Conservation (phyloP, 805 yeast genomes). For the Nakazawaea anatomiae region DNA sequence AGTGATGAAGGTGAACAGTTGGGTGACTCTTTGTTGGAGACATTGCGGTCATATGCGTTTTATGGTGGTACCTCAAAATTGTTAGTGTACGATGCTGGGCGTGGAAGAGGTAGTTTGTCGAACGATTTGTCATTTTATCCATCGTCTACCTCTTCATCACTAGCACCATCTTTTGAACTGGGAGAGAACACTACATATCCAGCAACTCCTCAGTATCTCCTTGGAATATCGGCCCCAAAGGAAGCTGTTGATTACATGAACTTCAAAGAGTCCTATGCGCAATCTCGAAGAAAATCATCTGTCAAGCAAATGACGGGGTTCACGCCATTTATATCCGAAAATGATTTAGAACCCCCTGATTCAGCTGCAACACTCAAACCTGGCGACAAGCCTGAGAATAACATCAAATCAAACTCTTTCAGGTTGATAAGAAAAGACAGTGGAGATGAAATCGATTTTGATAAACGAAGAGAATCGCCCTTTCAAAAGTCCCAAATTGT, state of each 20-base stretch:
- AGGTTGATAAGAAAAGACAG: constrained; percentile 62
- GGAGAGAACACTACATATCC: constrained; percentile 44
- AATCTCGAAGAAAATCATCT: constrained; percentile 13
- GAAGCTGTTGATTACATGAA: constrained; percentile 48
- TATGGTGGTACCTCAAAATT: constrained; percentile 20
- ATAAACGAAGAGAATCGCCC: constrained; percentile 72
- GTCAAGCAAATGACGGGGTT: neutral
- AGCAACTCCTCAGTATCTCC: constrained; percentile 63
- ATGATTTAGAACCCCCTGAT: constrained; percentile 5
- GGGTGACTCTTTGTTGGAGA: constrained; percentile 40
- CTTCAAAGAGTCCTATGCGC: constrained; percentile 39
- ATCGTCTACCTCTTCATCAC: constrained; percentile 45
- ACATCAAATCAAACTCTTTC: constrained; percentile 35
- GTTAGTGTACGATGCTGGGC: constrained; percentile 12
- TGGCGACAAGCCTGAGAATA: constrained; percentile 13
- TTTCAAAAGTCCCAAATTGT: constrained; percentile 51
- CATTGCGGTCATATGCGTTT: constrained; percentile 29
- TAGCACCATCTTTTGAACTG: constrained; percentile 47
- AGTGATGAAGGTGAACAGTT: constrained; percentile 51
- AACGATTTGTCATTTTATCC: constrained; percentile 18
- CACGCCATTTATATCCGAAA: neutral
- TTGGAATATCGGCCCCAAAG: constrained; percentile 30
- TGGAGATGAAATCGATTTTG: constrained; percentile 69
- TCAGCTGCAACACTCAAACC: constrained; percentile 8
- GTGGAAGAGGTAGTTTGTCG: neutral